Base-by-base conservation (phyloP, 805 yeast species). In the Candida methanosorbosa region DNA sequence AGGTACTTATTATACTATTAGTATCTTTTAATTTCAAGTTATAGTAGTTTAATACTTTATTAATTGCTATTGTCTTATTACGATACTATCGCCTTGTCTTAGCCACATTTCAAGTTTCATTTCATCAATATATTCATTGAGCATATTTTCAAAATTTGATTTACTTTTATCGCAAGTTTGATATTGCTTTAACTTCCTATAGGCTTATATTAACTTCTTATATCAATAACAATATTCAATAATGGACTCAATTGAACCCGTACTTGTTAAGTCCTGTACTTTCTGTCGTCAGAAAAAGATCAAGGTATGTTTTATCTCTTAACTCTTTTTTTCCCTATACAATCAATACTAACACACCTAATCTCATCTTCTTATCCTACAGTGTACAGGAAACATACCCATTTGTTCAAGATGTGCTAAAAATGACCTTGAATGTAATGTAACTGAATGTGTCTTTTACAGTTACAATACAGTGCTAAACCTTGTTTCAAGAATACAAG, bases 371-470 rank as follows among this genome's bases (percentile, higher is more conserved):
- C 26, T 7, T 16, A 21, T 18, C 18, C 23, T 6, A 12, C 14
- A 49, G 52, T 49, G 54, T 35, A 38, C 48, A 3, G 51, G 44
- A 11, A 47, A 46, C 19, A 18, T 49, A 3, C 54, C 52, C 2
- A 29, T 30, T 9, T 49, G 52, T 32, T 35, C 39, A 5, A 24
- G 46, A 24, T 49, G 52, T 30, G 21, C 22, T 13, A 48, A 45
- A 20, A 39, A 49, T 4, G 33, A 38, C 6, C 29, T 38, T 1
- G 35, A 37, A 9, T 49, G 54, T 28, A 44, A 48, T 29, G 43
- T 49, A 9, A 32, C 33, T 9, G 46, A 46, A 2, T 45, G 44
- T 26, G 44, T 45, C 7, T 45, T 44, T 13, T 49, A 46, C 28
- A 44, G 41, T 15, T 39, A 46, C 41, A 39, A 41, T n/a, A 46